These are phyloP conservation scores for Priceomyces fermenticarens DNA, from an alignment of 805 yeast species.

Conservation along the genomic window DNA sequence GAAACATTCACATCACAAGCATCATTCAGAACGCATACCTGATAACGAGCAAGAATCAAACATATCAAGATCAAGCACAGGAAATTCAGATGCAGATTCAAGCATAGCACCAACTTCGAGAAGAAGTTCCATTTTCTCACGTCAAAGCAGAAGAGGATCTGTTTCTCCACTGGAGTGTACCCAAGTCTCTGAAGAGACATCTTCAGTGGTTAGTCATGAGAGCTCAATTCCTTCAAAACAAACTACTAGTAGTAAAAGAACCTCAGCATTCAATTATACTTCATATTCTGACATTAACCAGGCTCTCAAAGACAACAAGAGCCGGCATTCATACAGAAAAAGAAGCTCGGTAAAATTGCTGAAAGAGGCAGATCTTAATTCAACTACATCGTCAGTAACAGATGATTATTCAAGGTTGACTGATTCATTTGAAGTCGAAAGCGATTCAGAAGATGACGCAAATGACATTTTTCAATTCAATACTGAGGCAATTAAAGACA, in stretches of 20 bases:
- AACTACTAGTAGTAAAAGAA: background rate
- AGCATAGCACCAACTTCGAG: background rate
- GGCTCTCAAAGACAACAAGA: background rate
- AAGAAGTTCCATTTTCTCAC: constrained; percentile 2
- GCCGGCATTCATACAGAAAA: background rate
- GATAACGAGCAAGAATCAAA: no score
- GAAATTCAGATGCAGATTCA: background rate
- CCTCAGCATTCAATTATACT: constrained; percentile 1
- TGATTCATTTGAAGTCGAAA: background rate
- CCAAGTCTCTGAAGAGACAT: background rate
- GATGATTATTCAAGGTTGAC: background rate
- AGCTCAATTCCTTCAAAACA: background rate
- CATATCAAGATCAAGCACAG: no score
- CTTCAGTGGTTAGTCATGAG: background rate
- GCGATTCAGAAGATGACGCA: background rate
- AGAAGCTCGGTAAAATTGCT: background rate
- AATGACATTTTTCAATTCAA: no score
- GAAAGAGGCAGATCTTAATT: background rate
- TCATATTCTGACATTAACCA: constrained; percentile 2
- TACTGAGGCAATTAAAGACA: background rate
- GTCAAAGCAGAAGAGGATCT: background rate
- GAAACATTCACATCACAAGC: background rate
- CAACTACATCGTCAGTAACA: background rate
- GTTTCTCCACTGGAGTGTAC: background rate
- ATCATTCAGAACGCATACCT: background rate